phyloP scores from a whole-genome alignment of 352 stramenopile species.

The Saprolegnia parasitica region DNA sequence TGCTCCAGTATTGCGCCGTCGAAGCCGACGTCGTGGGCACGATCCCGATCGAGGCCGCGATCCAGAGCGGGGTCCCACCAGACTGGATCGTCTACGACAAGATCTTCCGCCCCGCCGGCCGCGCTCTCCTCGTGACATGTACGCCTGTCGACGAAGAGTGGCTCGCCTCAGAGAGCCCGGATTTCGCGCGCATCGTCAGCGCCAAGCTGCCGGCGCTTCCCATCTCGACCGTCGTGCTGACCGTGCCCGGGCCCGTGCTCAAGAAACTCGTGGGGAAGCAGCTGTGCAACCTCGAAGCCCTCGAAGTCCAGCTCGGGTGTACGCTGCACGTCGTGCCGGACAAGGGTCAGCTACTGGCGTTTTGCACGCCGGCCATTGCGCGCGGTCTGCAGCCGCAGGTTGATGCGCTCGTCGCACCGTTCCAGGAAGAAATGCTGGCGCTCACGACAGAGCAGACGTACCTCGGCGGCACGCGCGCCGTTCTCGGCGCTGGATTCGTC shows the following conservation, averaged over 20 bases:
- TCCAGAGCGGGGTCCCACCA: constrained; percentile 6
- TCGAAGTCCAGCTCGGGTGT: constrained; percentile 31
- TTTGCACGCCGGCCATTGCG: constrained; percentile 27
- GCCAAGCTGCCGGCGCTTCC: constrained; percentile 23
- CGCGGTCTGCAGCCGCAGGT: constrained; percentile 2
- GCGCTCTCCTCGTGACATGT: constrained; percentile 18
- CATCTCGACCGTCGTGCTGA: constrained; percentile 16
- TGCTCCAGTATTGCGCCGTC: constrained; percentile 31
- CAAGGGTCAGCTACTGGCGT: constrained; percentile 15
- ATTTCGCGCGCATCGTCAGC: constrained; percentile 27
- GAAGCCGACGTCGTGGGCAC: constrained; percentile 29
- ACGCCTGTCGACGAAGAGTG: constrained; percentile 33
- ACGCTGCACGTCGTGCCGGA: constrained; percentile 30
- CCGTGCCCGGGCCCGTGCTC: constrained; percentile 24
- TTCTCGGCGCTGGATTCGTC: constrained; percentile 30
- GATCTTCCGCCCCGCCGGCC: constrained; percentile 27
- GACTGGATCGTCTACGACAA: constrained; percentile 32
- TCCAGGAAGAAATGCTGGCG: constrained; percentile 1
- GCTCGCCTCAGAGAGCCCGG: constrained; percentile 30
- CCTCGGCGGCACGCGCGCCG: constrained; percentile 29
- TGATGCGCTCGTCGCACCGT: constrained; percentile 12
- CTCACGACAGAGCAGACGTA: constrained; percentile 30
- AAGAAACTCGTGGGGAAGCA: constrained; percentile 32
- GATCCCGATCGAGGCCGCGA: constrained; percentile 17
- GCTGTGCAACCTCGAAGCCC: constrained; percentile 26